Evolutionary conservation across 2,329 filamentous ascomycete genomes (phyloP), one percentile per base, ranked within the genome.

Genomic region (Aspergillus candidus): DNA sequence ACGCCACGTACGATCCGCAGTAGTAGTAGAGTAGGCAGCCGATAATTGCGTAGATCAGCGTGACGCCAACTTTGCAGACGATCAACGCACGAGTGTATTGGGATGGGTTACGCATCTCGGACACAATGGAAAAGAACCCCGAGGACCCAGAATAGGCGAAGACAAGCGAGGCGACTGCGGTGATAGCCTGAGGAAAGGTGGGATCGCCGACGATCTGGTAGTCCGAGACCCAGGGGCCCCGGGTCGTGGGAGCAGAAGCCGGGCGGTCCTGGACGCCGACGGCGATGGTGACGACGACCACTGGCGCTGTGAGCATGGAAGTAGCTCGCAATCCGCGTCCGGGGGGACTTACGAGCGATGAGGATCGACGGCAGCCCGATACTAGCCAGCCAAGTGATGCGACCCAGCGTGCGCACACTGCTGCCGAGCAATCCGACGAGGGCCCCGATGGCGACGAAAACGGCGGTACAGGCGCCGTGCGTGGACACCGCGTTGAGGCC

Each of bases 1-100:
- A 71, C 1, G 70, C 62, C 8, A 74, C 65, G 36, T 61, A 68
- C 0, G 61, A 64, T 1, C 72, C 71, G 43, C 68, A 71, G 50
- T 57, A 73, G 49, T 63, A 65, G 57, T 73, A 74, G 1, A 74
- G 63, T 1, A 72, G 60, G 3, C 57, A 45, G 8, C 61, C 60
- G 30, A 69, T 59, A 7, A 57, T 47, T 6, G 60, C 47, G 29
- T 69, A 67, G 2, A 61, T 38, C 8, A 55, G 47, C 1, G 55
- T 60, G 10, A 71, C 58, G 11, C 51, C 40, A 13, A 61, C 30
- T 36, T 67, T 67, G 4, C 59, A 60, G 7, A 49, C 30, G 22
- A 62, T 54, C 3, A 66, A 46, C 3, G 62, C 48, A n/a, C 50
- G 48, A 8, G 52, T 55, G 41, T 62, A 67, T 11, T 62, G 43